Conservation (phyloP, 2,329 filamentous ascomycete species). For the Fusarium agapanthi region DNA sequence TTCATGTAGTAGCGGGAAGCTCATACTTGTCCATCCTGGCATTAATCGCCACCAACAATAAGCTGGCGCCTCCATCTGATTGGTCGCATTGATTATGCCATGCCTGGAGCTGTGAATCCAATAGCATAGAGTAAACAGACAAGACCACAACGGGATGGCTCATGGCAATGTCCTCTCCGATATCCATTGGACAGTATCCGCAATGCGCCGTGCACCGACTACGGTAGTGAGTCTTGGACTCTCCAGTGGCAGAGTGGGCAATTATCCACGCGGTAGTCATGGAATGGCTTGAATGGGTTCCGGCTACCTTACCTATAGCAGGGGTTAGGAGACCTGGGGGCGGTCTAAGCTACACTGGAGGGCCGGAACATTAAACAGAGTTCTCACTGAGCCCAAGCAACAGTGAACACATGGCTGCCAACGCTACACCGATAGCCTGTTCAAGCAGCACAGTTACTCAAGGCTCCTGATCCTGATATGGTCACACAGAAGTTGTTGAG, state of each 20-base stretch:
- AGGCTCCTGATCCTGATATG: background rate
- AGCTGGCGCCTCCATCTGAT: background rate
- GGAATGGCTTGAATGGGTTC: background rate
- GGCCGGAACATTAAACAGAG: conserved; percentile 11
- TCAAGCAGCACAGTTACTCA: conserved; percentile 5
- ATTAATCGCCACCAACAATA: background rate
- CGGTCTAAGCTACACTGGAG: background rate
- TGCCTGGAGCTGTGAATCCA: background rate
- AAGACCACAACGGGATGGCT: background rate
- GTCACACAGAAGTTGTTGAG: background rate
- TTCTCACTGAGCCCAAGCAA: conserved; percentile 2
- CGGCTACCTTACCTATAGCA: background rate
- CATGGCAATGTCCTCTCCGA: background rate
- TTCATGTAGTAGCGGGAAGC: conserved; percentile 3
- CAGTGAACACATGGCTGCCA: background rate
- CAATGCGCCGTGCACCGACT: background rate
- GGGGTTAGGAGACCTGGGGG: conserved; percentile 3
- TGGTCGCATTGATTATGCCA: background rate
- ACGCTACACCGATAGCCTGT: conserved; percentile 12
- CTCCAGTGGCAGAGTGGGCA: background rate
- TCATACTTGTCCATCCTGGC: background rate
- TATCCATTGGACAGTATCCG: background rate
- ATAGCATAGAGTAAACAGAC: background rate
- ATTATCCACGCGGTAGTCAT: background rate
- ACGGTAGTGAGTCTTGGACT: background rate